Evolutionary conservation across 2,329 filamentous ascomycete species (phyloP).

Genomic region (Penicillium sp.): DNA sequence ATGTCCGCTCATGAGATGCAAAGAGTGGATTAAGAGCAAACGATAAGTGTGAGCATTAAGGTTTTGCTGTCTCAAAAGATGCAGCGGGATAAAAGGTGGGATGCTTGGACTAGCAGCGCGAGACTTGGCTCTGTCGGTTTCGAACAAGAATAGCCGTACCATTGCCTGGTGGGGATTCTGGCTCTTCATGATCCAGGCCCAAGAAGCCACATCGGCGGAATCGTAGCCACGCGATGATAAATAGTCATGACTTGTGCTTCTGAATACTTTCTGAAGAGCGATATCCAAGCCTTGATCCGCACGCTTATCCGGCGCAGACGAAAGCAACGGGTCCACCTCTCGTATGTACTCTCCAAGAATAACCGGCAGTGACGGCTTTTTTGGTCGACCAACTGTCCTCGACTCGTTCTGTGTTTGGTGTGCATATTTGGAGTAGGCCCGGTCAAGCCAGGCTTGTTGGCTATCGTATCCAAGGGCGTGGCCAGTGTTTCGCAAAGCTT

Average conservation of each 20-base stretch:
- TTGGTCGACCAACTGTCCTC: constrained; percentile 14
- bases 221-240: constrained; percentile 35
- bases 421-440: not conserved
- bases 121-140: constrained; percentile 18
- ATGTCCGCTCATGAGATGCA: constrained; percentile 33
- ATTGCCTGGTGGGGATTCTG: constrained; percentile 35
- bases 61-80: constrained; percentile 46
- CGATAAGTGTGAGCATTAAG: constrained; percentile 44
- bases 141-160: constrained; percentile 35
- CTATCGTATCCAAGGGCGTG: constrained; percentile 11
- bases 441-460: not conserved
- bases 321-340: constrained; percentile 32
- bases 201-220: constrained; percentile 42
- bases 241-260: constrained; percentile 25
- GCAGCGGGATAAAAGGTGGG: constrained; percentile 48
- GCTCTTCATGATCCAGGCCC: constrained; percentile 49
- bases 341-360: constrained; percentile 41
- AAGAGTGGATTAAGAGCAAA: constrained; percentile 41
- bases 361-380: constrained; percentile 30
- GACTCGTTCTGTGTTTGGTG: not conserved
- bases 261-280: constrained; percentile 35
- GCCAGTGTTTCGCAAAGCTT: constrained; percentile 26
- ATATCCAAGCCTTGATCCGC: constrained; percentile 19
- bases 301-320: not conserved
- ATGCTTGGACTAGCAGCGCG: constrained; percentile 18